Conservation (phyloP, 1,284 basidiomycete genomes). For the Leccinum subrobustum region DNA sequence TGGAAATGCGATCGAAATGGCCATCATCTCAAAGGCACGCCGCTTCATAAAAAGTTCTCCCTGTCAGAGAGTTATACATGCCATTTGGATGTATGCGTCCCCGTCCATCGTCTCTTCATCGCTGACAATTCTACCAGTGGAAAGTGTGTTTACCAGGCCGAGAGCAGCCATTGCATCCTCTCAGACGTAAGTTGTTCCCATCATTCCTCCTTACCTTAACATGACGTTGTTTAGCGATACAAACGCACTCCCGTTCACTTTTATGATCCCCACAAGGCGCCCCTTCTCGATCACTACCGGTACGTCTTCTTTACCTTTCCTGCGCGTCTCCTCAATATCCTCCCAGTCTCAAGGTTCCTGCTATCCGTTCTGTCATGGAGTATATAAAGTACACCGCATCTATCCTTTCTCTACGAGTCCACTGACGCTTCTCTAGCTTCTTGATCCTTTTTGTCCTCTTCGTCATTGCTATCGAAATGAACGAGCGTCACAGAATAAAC, state of each 20-base stretch:
- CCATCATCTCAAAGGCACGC: conserved; percentile 82
- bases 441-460: conserved; percentile 82
- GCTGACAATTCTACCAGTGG: conserved; percentile 48
- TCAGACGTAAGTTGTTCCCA: conserved; percentile 62
- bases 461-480: conserved; percentile 77
- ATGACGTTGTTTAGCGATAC: conserved; percentile 64
- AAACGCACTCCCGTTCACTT: conserved; percentile 91
- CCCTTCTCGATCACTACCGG: conserved; percentile 91
- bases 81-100: conserved; percentile 65
- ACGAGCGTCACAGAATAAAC: conserved; percentile 62
- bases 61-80: conserved; percentile 85
- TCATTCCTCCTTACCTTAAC: background rate
- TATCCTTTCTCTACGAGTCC: conserved; percentile 51
- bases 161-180: conserved; percentile 82
- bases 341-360: conserved; percentile 85
- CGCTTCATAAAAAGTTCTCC: conserved; percentile 84
- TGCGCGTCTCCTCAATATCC: background rate
- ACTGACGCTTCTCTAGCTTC: conserved; percentile 62
- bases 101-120: background rate
- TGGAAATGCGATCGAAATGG: conserved; percentile 90
- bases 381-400: conserved; percentile 64
- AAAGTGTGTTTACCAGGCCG: conserved; percentile 86
- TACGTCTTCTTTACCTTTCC: conserved; percentile 31
- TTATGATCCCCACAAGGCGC: conserved; percentile 92
- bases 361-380: conserved; percentile 86